These are phyloP conservation scores for Hortiboletus campestris DNA, from an alignment of 768 basidiomycete species.

Conservation along the genomic window DNA sequence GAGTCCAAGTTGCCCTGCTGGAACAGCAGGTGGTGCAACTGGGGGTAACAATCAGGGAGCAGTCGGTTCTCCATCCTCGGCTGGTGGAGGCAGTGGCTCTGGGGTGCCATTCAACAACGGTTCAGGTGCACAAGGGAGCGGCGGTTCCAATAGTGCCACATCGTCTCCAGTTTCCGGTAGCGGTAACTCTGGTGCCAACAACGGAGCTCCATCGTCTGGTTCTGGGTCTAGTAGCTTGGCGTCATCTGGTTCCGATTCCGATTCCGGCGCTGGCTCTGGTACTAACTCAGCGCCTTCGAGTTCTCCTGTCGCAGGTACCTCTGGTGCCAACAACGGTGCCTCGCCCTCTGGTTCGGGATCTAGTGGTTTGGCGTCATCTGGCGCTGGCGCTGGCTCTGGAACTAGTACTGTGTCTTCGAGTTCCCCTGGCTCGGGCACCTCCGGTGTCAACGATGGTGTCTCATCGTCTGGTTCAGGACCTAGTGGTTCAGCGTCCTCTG, in stretches of 20 bases:
- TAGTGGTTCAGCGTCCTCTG: too few relatives aligned
- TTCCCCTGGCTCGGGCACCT: not conserved
- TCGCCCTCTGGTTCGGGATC: not conserved
- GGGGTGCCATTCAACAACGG: not conserved
- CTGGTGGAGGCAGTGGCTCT: not conserved
- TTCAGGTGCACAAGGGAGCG: not conserved
- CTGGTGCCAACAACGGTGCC: not conserved
- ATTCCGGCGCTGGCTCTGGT: not conserved
- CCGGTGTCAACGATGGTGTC: not conserved
- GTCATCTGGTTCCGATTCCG: not conserved
- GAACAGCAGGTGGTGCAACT: not conserved
- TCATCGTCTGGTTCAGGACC: not conserved
- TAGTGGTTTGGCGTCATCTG: not conserved
- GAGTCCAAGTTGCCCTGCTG: constrained; percentile 14
- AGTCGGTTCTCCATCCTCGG: not conserved
- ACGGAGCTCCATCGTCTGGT: not conserved
- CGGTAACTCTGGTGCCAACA: not conserved
- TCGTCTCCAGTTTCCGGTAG: not conserved
- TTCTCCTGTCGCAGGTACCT: not conserved
- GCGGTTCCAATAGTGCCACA: not conserved
- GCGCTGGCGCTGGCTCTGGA: too few relatives aligned
- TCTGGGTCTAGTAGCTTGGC: not conserved
- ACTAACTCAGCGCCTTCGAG: not conserved
- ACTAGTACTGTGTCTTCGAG: not conserved
- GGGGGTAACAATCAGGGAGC: not conserved